Evolutionary conservation across 768 basidiomycete species (phyloP), one percentile per base, ranked within the genome.

Genomic region (Russula emetica): DNA sequence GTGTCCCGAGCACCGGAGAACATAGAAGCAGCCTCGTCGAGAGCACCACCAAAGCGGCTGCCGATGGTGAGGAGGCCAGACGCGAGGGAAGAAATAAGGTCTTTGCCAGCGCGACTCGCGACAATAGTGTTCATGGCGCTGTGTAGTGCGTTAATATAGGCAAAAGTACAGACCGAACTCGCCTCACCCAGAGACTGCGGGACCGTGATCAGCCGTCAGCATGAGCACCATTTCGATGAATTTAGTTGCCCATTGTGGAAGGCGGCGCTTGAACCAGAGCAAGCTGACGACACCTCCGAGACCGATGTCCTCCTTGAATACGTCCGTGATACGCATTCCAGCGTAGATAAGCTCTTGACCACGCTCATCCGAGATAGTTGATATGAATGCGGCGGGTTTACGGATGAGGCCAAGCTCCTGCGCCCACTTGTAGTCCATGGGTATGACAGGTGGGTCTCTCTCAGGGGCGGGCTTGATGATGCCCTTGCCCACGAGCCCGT

Each of bases 401-500:
- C 96, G 89, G 79, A 98, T 95, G 73, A 99, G 86, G 62, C 96
- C 96, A 60, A 98, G 87, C 79, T 97, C 94, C 78, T 95, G 92
- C 40, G 95, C 95, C 96, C 96, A 98, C 82, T 98, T 98, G 87
- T 98, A 99, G 79, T 99, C 96, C 93, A 98, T 98, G n/a, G 96
- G 96, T 74, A 98, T 98, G 62, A 90, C 86, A 11, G 96, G 96
- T 5, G 95, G 94, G 26, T 94, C 91, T 60, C 86, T 79, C 80
- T 99, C 96, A 42, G 77, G 70, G 79, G 86, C 80, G 67, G 85
- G 86, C 40, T 79, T 75, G 75, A 99, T 84, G 34, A 76, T 71
- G 38, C 94, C 93, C 52, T 71, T 75, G 64, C 75, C 72, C 61
- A 98, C 88, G 68, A 99, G 90, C 59, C 73, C 77, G 63, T 95